Base-by-base conservation (phyloP, 345 rosid species). In the Garcia nutans region DNA sequence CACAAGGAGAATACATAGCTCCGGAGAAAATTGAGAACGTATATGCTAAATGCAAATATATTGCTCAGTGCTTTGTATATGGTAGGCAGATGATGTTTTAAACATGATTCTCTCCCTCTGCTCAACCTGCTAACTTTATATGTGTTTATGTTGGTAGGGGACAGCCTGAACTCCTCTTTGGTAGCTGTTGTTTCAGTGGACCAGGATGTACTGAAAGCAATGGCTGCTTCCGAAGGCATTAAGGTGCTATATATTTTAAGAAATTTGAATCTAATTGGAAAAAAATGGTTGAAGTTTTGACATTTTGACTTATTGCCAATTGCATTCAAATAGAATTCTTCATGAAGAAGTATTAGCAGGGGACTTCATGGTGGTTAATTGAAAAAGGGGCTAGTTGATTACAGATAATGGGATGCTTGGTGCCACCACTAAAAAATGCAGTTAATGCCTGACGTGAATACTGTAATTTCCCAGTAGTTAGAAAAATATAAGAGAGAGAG, bases 1-100 rank as follows among this genome's bases (percentile, higher is more conserved):
- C 99, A 22, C 99, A 96, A 44, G 99, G 99, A 70, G 99, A 96
- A 89, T 96, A 93, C 82, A 92, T 96, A 79, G 99, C 99, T 75
- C 98, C 99, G 0, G 99, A 96, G 86, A 96, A 96, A 84, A 92
- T 96, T 4, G 98, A 93, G 91, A 96, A 96, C 80, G 94, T 92
- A 10, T 92, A 92, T 78, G 92, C 97, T 12, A 96, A 93, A 74
- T 93, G 98, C 97, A 87, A 83, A 74, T 96, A 89, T 77, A 77
- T 91, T 26, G 86, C 80, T 50, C 98, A 93, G 71, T 90, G 97
- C 85, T 96, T 96, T 85, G 83, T 96, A 57, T 85, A 96, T 74
- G 99, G 99, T 93, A 84, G 74, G 82, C 70, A 59, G 61, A 62
- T 37, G 52, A 37, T 24, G 16, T 50, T 70, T 4, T 13, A 50